These are phyloP conservation scores for Rhizopogon salebrosus DNA, from an alignment of 768 basidiomycete species.

Conservation along the genomic window DNA sequence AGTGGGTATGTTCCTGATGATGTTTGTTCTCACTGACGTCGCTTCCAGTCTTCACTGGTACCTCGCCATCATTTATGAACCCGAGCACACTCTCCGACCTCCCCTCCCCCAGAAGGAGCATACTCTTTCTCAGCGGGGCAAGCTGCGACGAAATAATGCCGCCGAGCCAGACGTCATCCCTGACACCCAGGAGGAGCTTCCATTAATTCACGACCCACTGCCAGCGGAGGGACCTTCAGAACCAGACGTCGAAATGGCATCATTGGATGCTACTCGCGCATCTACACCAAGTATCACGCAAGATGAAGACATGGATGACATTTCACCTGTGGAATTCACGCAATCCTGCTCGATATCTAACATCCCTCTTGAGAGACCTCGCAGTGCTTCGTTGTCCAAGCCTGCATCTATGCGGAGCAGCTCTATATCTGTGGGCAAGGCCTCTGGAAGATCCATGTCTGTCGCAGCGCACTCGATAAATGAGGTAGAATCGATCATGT, in stretches of 20 bases:
- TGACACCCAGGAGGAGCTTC: background rate
- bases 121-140: slow-evolving; percentile 2
- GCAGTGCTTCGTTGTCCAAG: slow-evolving; percentile 6
- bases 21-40: slow-evolving; percentile 3
- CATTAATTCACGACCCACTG: slow-evolving; percentile 1
- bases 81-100: slow-evolving; percentile 53
- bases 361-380: slow-evolving; percentile 1
- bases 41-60: slow-evolving; percentile 87
- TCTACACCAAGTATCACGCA: slow-evolving; percentile 16
- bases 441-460: background rate
- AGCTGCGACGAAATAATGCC: slow-evolving; percentile 1
- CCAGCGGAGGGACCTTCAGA: slow-evolving; percentile 1
- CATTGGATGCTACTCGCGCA: slow-evolving; percentile 12
- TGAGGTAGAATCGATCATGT: background rate
- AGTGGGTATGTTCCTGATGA: slow-evolving; percentile 46
- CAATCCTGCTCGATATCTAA: slow-evolving; percentile 14
- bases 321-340: slow-evolving; percentile 5
- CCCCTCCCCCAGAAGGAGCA: slow-evolving; percentile 31
- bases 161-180: background rate
- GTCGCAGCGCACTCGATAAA: background rate
- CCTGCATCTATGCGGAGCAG: background rate
- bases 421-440: background rate
- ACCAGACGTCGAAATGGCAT: slow-evolving; percentile 12
- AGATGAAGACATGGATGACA: slow-evolving; percentile 12
- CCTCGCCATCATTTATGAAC: slow-evolving; percentile 87